Conservation (phyloP, 2,329 filamentous ascomycete genomes). For the Fusarium sublunatum region DNA sequence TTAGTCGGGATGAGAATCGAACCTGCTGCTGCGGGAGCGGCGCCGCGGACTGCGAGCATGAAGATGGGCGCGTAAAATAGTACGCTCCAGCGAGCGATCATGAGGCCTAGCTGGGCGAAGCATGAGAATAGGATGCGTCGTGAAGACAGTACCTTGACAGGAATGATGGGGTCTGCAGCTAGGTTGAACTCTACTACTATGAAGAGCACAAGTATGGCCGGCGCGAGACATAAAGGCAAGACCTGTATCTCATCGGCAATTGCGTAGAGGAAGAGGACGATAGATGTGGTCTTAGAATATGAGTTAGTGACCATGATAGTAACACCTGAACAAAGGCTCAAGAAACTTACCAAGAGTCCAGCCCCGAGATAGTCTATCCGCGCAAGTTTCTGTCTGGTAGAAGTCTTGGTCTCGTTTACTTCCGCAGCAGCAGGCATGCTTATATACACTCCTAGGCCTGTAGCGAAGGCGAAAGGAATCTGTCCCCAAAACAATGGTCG, state of each 20-base stretch:
- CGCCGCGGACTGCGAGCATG: constrained; percentile 78
- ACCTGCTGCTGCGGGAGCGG: constrained; percentile 76
- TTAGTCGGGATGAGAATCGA: constrained; percentile 85
- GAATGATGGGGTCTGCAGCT: constrained; percentile 78
- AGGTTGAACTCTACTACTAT: constrained; percentile 71
- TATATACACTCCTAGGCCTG: constrained; percentile 71
- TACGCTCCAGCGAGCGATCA: constrained; percentile 83
- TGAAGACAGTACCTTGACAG: constrained; percentile 74
- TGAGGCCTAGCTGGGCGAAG: constrained; percentile 78
- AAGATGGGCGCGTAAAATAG: constrained; percentile 86
- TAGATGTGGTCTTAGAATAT: constrained; percentile 64
- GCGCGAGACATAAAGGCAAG: constrained; percentile 69
- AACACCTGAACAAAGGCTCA: background rate
- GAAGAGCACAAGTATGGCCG: constrained; percentile 63
- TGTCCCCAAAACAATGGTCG: constrained; percentile 80
- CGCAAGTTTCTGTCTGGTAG: constrained; percentile 65
- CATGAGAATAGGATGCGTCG: constrained; percentile 79
- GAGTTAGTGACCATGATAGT: constrained; percentile 8
- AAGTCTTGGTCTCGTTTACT: constrained; percentile 32
- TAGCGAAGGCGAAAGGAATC: constrained; percentile 70
- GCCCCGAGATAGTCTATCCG: constrained; percentile 82
- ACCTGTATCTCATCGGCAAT: constrained; percentile 72
- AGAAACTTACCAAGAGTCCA: constrained; percentile 66
- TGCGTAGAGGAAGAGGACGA: constrained; percentile 78
- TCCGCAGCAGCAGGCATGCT: constrained; percentile 66